Evolutionary conservation across 805 yeast species (phyloP).

Genomic region (Alloascoidea africana): DNA sequence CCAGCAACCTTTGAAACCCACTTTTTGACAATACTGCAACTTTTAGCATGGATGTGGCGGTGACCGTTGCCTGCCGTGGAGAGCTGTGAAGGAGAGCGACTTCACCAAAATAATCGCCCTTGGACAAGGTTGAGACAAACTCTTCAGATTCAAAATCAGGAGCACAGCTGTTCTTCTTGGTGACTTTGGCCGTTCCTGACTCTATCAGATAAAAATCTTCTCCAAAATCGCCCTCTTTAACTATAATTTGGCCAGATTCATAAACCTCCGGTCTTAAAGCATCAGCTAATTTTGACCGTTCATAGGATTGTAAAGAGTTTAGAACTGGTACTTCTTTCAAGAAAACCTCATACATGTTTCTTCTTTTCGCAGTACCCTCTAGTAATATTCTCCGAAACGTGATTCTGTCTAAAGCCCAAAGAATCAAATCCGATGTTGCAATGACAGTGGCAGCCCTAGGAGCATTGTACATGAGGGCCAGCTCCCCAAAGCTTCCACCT

Average conservation of each 20-base stretch:
- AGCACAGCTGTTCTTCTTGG: too few relatives aligned
- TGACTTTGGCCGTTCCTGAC: constrained; percentile 70
- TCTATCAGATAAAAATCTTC: constrained; percentile 64
- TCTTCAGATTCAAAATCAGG: constrained; percentile 48
- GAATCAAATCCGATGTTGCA: constrained; percentile 52
- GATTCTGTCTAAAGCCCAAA: constrained; percentile 89
- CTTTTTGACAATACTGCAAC: constrained; percentile 88
- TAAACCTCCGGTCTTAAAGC: constrained; percentile 72
- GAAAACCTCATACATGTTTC: constrained; percentile 81
- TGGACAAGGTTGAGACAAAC: constrained; percentile 38
- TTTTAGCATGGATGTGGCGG: constrained; percentile 57
- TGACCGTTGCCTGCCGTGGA: constrained; percentile 91
- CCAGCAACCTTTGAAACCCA: constrained; percentile 87
- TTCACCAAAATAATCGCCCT: constrained; percentile 95
- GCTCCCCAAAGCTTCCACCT: constrained; percentile 90
- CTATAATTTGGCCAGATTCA: constrained; percentile 57
- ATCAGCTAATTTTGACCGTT: constrained; percentile 86
- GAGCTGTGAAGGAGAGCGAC: constrained; percentile 81
- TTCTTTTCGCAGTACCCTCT: constrained; percentile 82
- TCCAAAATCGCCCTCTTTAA: constrained; percentile 77
- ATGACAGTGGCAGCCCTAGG: constrained; percentile 94
- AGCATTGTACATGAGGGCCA: constrained; percentile 93
- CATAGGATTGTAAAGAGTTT: constrained; percentile 55
- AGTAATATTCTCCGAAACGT: constrained; percentile 85
- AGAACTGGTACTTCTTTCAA: constrained; percentile 77